phyloP scores from a whole-genome alignment of 768 basidiomycete genomes.

The Mycena maculata region DNA sequence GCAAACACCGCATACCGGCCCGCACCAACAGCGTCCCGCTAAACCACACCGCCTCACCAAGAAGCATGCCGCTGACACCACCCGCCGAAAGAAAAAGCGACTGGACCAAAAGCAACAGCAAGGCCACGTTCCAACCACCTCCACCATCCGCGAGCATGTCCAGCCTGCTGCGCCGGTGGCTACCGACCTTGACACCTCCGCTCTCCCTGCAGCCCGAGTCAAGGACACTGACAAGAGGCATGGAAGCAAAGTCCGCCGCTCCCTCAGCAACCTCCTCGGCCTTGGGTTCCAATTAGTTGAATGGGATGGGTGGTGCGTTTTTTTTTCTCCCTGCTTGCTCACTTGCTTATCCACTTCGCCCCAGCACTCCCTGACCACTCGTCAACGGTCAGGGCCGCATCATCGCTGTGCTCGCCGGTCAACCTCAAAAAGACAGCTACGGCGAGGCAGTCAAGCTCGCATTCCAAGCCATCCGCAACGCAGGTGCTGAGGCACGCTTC shows the following conservation, averaged over 20 bases:
- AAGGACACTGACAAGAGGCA: neutral
- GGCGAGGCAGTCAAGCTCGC: neutral
- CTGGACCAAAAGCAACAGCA: neutral
- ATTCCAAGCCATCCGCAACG: neutral
- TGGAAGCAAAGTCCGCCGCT: slow-evolving; percentile 9
- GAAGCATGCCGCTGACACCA: neutral
- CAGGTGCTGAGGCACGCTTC: neutral
- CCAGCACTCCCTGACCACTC: neutral
- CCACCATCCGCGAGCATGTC: neutral
- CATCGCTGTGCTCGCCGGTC: slow-evolving; percentile 28
- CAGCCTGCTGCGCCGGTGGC: neutral
- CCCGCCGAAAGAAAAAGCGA: neutral
- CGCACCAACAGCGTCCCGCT: neutral
- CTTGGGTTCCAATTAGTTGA: neutral
- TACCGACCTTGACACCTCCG: neutral
- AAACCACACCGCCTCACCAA: neutral
- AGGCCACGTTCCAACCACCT: neutral
- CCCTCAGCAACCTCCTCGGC: neutral
- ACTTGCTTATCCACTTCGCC: neutral
- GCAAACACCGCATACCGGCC: neutral
- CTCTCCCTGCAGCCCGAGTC: neutral
- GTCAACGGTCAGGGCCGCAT: slow-evolving; percentile 2
- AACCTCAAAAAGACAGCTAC: neutral
- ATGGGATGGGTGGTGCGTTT: neutral
- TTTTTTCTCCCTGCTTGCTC: neutral